A percentile compares a stretch with the other conserved stretches of the same genome.
phyloP scores from a whole-genome alignment of 2,329 filamentous ascomycete species.

The Teratosphaeria epicoccoides region DNA sequence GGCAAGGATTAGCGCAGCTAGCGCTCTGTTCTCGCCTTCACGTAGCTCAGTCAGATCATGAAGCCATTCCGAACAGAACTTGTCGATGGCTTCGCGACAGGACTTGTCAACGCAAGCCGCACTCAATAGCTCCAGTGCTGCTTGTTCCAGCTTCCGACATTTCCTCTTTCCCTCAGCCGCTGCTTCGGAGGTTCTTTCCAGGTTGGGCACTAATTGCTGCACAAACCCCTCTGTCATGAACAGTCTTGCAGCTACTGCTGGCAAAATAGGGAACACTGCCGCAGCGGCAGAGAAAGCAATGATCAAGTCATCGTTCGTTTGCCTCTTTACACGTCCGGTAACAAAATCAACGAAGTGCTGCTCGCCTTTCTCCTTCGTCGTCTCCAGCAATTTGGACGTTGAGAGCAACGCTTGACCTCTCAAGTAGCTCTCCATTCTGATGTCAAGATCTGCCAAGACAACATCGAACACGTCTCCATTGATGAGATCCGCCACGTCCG shows the following conservation, averaged over 20 bases:
- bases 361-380: conserved; percentile 59
- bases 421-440: conserved; percentile 62
- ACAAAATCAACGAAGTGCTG: conserved; percentile 60
- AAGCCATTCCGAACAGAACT: conserved; percentile 79
- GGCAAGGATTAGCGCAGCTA: conserved; percentile 45
- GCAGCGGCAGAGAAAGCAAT: conserved; percentile 89
- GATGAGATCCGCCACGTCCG: conserved; percentile 55
- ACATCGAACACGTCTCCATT: conserved; percentile 72
- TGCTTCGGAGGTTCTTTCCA: conserved; percentile 43
- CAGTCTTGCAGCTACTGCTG: conserved; percentile 61
- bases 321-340: conserved; percentile 56
- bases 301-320: conserved; percentile 79
- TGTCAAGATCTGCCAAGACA: conserved; percentile 75
- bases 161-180: conserved; percentile 43
- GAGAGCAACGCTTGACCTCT: conserved; percentile 74
- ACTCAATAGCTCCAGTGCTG: conserved; percentile 79
- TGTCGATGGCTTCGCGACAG: conserved; percentile 73
- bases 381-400: conserved; percentile 72
- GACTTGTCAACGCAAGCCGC: conserved; percentile 76
- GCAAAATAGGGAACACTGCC: conserved; percentile 75
- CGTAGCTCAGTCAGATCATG: conserved; percentile 58
- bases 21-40: conserved; percentile 24
- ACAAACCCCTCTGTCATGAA: conserved; percentile 88
- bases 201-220: conserved; percentile 49
- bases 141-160: conserved; percentile 74